Evolutionary conservation across 2,329 filamentous ascomycete genomes (phyloP).

Genomic region (Apiospora malaysiana): DNA sequence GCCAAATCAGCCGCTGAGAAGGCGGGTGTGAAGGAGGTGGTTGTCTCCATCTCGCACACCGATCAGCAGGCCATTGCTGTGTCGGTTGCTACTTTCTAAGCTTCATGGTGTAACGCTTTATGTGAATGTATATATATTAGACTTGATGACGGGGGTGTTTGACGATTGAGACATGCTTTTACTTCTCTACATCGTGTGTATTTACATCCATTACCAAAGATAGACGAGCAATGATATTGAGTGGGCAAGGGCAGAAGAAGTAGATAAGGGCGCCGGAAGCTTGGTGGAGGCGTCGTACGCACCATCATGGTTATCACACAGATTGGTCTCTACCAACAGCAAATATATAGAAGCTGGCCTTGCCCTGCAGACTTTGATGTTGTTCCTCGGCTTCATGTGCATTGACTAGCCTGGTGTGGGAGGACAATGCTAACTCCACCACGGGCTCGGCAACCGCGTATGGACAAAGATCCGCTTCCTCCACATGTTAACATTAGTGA

Average conservation of each 20-base stretch:
- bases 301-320: not conserved
- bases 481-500: not conserved
- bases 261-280: not conserved
- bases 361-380: not conserved
- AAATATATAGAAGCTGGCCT: not conserved
- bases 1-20: slow-evolving; percentile 83
- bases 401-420: too few species aligned
- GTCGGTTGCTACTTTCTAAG: slow-evolving; percentile 67
- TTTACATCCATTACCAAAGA: not conserved
- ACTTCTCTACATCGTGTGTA: not conserved
- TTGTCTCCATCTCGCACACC: slow-evolving; percentile 94
- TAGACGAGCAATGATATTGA: slow-evolving; percentile 12
- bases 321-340: not conserved
- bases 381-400: not conserved
- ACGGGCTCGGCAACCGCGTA: not conserved
- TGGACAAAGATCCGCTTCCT: not conserved
- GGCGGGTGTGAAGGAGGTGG: slow-evolving; percentile 86
- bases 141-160: not conserved
- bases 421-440: not conserved
- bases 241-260: not conserved
- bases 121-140: slow-evolving; percentile 20
- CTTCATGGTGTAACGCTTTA: not conserved
- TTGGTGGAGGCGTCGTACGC: not conserved
- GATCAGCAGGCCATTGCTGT: slow-evolving; percentile 94
- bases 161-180: not conserved